phyloP scores from a whole-genome alignment of 1,284 basidiomycete genomes.

The Leccinum angustisporum region DNA sequence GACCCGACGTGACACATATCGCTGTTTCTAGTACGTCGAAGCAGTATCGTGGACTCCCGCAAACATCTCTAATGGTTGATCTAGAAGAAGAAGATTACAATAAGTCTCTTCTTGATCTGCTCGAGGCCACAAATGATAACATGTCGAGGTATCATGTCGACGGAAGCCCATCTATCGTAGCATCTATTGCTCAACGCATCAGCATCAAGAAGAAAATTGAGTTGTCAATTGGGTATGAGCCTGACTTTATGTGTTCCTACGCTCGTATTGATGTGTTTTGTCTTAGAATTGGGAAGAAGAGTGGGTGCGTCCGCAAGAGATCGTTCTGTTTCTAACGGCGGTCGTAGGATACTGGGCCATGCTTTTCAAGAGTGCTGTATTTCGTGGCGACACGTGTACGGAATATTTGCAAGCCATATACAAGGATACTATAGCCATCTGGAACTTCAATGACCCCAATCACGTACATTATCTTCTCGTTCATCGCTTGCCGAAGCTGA shows the following conservation, averaged over 20 bases:
- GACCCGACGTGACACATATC: slow-evolving; percentile 1
- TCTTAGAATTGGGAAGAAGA: slow-evolving; percentile 27
- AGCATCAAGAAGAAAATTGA: slow-evolving; percentile 22
- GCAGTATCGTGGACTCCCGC: neutral
- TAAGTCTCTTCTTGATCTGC: neutral
- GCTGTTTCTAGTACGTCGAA: slow-evolving; percentile 14
- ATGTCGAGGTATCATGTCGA: slow-evolving; percentile 8
- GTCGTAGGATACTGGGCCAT: slow-evolving; percentile 31
- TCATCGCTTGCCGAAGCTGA: neutral
- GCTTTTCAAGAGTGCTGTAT: slow-evolving; percentile 25
- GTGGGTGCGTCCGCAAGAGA: slow-evolving; percentile 6
- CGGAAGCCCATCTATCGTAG: slow-evolving; percentile 8
- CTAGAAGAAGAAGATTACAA: slow-evolving; percentile 6
- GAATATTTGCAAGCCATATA: slow-evolving; percentile 26
- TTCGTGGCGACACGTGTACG: slow-evolving; percentile 14
- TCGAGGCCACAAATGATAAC: slow-evolving; percentile 5
- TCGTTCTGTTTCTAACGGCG: neutral
- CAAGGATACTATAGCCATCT: slow-evolving; percentile 28
- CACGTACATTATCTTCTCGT: slow-evolving; percentile 12
- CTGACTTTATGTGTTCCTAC: neutral
- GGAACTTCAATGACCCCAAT: slow-evolving; percentile 32
- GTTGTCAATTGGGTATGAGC: slow-evolving; percentile 16
- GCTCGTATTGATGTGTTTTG: neutral
- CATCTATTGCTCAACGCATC: slow-evolving; percentile 23
- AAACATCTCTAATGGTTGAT: neutral